Evolutionary conservation across 2,329 filamentous ascomycete species (phyloP).

Genomic region (Aspergillus uvarum): DNA sequence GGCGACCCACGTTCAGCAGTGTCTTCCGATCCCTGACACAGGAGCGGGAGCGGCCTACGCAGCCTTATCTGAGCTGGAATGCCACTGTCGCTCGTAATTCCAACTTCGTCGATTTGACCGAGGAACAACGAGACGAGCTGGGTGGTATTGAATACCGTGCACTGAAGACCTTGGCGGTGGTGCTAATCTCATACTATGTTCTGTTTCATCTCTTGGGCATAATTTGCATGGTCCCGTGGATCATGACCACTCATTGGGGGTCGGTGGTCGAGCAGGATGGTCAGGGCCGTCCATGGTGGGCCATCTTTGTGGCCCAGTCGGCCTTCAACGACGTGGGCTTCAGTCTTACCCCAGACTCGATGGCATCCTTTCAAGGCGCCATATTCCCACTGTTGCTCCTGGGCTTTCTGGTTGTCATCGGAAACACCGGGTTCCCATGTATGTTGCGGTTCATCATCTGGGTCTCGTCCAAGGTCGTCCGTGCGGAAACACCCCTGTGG

Average conservation of each 20-base stretch:
- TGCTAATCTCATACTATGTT: conserved; percentile 78
- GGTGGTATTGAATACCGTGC: conserved; percentile 96
- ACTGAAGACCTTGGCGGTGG: conserved; percentile 76
- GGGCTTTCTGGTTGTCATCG: conserved; percentile 86
- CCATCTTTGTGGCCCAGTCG: conserved; percentile 81
- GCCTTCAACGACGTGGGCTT: conserved; percentile 95
- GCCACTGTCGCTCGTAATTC: conserved; percentile 93
- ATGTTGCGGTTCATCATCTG: conserved; percentile 95
- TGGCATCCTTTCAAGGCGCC: conserved; percentile 81
- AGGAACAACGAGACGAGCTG: conserved; percentile 90
- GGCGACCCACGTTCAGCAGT: conserved; percentile 32
- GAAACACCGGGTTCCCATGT: conserved; percentile 92
- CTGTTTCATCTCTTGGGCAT: conserved; percentile 78
- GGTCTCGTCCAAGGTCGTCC: conserved; percentile 67
- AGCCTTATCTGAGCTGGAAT: conserved; percentile 92
- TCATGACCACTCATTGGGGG: conserved; percentile 64
- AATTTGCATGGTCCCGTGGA: conserved; percentile 76
- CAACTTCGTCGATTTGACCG: conserved; percentile 80
- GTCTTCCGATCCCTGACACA: conserved; percentile 40
- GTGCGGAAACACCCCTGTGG: conserved; percentile 69
- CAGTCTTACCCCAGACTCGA: conserved; percentile 88
- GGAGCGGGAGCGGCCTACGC: conserved; percentile 49
- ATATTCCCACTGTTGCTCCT: conserved; percentile 73
- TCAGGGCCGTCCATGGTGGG: conserved; percentile 79
- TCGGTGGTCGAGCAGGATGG: conserved; percentile 61